phyloP scores from a whole-genome alignment of 2,329 filamentous ascomycete species.

The Fusarium solani-melongenae region DNA sequence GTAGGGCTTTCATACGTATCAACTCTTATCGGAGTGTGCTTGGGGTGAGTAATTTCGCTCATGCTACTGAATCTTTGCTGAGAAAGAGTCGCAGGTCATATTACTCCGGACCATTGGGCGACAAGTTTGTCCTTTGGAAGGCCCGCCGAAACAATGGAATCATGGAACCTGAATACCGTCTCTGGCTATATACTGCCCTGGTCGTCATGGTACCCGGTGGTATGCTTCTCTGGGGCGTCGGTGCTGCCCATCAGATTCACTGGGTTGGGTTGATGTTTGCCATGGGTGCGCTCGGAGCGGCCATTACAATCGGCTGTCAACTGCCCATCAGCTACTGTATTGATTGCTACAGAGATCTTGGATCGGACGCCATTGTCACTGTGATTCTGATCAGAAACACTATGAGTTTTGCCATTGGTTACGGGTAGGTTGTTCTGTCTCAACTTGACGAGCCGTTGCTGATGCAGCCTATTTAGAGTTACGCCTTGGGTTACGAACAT shows the following conservation, averaged over 20 bases:
- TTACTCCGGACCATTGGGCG: slow-evolving; percentile 47
- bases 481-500: slow-evolving; percentile 21
- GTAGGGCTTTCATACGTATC: not conserved
- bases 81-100: not conserved
- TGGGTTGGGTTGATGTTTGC: slow-evolving; percentile 54
- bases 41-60: not conserved
- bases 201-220: slow-evolving; percentile 35
- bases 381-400: slow-evolving; percentile 52
- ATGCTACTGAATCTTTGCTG: not conserved
- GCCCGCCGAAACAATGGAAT: slow-evolving; percentile 53
- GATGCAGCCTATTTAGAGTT: not conserved
- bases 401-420: slow-evolving; percentile 47
- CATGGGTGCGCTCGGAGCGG: slow-evolving; percentile 48
- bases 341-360: slow-evolving; percentile 52
- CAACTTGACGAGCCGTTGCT: not conserved
- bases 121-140: slow-evolving; percentile 46
- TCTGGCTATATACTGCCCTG: slow-evolving; percentile 50
- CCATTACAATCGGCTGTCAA: slow-evolving; percentile 47
- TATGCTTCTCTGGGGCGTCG: slow-evolving; percentile 46
- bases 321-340: slow-evolving; percentile 51
- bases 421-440: slow-evolving; percentile 21
- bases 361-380: slow-evolving; percentile 50
- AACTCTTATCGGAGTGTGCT: not conserved
- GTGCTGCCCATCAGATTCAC: slow-evolving; percentile 49
- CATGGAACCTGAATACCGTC: slow-evolving; percentile 53